phyloP scores from a whole-genome alignment of 2,329 filamentous ascomycete genomes.

The Leptographium wingfieldii region DNA sequence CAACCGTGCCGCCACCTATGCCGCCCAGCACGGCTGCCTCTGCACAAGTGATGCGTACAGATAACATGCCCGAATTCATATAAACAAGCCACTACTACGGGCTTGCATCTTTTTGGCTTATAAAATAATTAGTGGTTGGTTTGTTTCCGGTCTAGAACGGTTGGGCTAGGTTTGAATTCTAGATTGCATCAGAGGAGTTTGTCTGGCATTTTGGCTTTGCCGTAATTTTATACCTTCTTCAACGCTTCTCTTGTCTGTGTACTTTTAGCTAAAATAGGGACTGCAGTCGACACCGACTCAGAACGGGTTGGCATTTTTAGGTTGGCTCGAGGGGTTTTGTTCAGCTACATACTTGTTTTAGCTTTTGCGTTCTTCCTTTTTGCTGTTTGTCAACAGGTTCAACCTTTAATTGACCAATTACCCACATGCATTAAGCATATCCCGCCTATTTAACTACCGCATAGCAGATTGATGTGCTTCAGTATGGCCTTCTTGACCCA shows the following conservation, averaged over 20 bases:
- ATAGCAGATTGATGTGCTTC: neutral
- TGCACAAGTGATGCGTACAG: neutral
- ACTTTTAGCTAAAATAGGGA: neutral
- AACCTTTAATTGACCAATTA: neutral
- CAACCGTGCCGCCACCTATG: neutral
- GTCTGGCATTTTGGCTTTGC: neutral
- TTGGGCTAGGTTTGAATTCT: neutral
- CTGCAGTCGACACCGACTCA: neutral
- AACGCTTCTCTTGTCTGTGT: neutral
- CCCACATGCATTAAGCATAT: neutral
- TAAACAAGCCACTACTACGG: neutral
- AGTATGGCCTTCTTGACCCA: neutral
- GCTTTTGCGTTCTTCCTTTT: neutral
- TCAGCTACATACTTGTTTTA: neutral
- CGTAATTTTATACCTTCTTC: neutral
- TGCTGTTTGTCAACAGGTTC: neutral
- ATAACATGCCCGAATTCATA: constrained; percentile 12
- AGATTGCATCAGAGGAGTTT: neutral
- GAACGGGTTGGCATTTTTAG: neutral
- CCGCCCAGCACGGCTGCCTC: neutral
- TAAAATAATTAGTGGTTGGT: neutral
- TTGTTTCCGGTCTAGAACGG: neutral
- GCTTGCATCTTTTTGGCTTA: neutral
- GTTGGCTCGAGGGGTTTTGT: neutral
- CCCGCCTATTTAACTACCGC: neutral